Percentiles rank a stretch among this genome's conserved stretches.
Evolutionary conservation across 768 basidiomycete genomes (phyloP).

Genomic region (Auricularia cornea): DNA sequence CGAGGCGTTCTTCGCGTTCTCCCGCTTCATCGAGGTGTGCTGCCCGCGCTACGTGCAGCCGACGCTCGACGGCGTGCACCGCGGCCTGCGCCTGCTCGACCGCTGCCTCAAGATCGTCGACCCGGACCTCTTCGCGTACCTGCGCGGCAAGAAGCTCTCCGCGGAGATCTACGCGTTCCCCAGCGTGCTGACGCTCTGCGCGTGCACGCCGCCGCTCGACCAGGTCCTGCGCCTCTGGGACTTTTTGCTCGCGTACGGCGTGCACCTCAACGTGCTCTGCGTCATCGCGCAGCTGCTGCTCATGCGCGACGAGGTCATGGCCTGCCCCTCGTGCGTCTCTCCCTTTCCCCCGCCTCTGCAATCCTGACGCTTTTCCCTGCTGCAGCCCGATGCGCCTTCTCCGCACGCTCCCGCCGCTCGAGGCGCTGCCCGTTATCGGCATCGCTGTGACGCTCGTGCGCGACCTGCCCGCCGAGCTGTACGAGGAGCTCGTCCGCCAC

Average conservation of each 20-base stretch:
- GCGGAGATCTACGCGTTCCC: slow-evolving; percentile 98
- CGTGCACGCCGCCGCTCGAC: slow-evolving; percentile 92
- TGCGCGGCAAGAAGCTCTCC: slow-evolving; percentile 83
- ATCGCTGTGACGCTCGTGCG: slow-evolving; percentile 92
- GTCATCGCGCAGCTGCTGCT: slow-evolving; percentile 92
- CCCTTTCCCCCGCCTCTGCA: neutral
- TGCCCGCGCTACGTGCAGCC: slow-evolving; percentile 98
- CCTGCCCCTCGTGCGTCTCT: slow-evolving; percentile 61
- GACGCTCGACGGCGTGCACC: slow-evolving; percentile 90
- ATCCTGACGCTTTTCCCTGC: neutral
- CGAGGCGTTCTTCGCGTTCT: slow-evolving; percentile 97
- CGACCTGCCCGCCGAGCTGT: slow-evolving; percentile 78
- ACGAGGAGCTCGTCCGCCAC: slow-evolving; percentile 83
- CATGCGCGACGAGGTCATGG: slow-evolving; percentile 87
- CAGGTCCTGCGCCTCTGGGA: slow-evolving; percentile 96
- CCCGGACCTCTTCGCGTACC: slow-evolving; percentile 68
- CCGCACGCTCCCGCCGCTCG: slow-evolving; percentile 86
- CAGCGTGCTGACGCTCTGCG: slow-evolving; percentile 89
- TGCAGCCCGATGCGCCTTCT: slow-evolving; percentile 87
- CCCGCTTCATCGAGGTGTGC: slow-evolving; percentile 88
- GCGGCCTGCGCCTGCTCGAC: slow-evolving; percentile 82
- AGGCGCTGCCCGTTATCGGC: slow-evolving; percentile 79
- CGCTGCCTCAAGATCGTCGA: slow-evolving; percentile 89
- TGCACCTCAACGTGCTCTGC: slow-evolving; percentile 92
- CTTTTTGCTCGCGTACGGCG: slow-evolving; percentile 92